These are phyloP conservation scores for Rossbeevera mucosa DNA, from an alignment of 768 basidiomycete species.

Conservation along the genomic window DNA sequence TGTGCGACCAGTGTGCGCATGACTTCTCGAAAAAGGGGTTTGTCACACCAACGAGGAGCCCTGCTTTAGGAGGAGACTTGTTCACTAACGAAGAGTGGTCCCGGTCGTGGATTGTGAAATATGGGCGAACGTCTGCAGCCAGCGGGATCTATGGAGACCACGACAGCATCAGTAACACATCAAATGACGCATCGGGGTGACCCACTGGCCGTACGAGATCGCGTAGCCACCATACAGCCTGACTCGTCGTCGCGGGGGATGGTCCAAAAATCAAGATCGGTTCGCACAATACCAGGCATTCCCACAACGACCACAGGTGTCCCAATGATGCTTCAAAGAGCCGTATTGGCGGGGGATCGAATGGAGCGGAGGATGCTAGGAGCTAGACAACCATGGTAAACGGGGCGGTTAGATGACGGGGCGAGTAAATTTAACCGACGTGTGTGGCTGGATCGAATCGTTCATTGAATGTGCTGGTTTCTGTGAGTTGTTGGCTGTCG, in stretches of 20 bases:
- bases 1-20: constrained; percentile 83
- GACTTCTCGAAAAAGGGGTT: constrained; percentile 82
- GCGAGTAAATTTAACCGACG: constrained; percentile 29
- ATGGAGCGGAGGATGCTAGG: constrained; percentile 59
- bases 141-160: constrained; percentile 61
- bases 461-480: constrained; percentile 46
- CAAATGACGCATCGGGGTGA: neutral
- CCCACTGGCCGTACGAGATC: constrained; percentile 80
- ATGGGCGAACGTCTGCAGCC: constrained; percentile 83
- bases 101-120: constrained; percentile 94
- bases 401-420: neutral
- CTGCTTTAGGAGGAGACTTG: constrained; percentile 72
- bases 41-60: constrained; percentile 77
- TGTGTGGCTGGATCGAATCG: constrained; percentile 51
- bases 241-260: constrained; percentile 77
- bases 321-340: constrained; percentile 62
- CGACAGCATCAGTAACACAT: neutral
- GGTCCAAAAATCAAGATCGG: constrained; percentile 81
- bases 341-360: constrained; percentile 51
- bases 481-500: constrained; percentile 71
- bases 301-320: constrained; percentile 86
- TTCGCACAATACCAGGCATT: constrained; percentile 87
- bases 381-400: constrained; percentile 41
- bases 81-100: constrained; percentile 75
- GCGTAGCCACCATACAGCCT: constrained; percentile 88